Conservation (phyloP, 2,329 filamentous ascomycete species). For the Pseudogymnoascus verrucosus region DNA sequence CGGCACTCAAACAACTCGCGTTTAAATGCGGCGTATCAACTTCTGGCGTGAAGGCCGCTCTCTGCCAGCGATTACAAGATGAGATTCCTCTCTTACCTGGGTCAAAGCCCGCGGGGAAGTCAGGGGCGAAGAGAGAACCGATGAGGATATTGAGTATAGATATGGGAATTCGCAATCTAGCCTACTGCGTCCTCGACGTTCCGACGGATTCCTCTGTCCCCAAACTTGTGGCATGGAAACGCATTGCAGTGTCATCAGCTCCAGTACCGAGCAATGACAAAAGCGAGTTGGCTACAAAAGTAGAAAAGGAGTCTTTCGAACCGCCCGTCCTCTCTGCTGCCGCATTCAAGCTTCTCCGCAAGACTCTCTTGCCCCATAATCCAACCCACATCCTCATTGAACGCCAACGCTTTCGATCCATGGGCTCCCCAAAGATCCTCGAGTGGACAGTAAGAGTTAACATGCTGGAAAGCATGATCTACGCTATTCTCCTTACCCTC, state of each 20-base stretch:
- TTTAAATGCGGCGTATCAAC: slow-evolving; percentile 50
- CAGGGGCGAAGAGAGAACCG: slow-evolving; percentile 1
- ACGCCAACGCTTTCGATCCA: slow-evolving; percentile 53
- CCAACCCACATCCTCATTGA: slow-evolving; percentile 67
- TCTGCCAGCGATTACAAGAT: slow-evolving; percentile 42
- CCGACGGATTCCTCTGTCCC: slow-evolving; percentile 17
- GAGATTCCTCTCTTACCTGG: slow-evolving; percentile 23
- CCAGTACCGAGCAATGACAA: slow-evolving; percentile 20
- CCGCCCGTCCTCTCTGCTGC: slow-evolving; percentile 44
- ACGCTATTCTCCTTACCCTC: slow-evolving; percentile 57
- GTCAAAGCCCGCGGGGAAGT: not conserved
- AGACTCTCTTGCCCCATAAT: slow-evolving; percentile 37
- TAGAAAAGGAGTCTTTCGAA: slow-evolving; percentile 39
- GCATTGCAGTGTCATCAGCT: slow-evolving; percentile 31
- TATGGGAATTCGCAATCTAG: slow-evolving; percentile 76
- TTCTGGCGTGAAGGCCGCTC: slow-evolving; percentile 50
- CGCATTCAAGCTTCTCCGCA: slow-evolving; percentile 46
- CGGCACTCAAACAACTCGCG: slow-evolving; percentile 51
- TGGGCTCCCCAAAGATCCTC: slow-evolving; percentile 55
- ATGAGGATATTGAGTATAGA: slow-evolving; percentile 67
- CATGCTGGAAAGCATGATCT: slow-evolving; percentile 73
- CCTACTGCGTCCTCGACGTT: slow-evolving; percentile 54
- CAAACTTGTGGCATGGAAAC: slow-evolving; percentile 31
- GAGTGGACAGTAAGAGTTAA: slow-evolving; percentile 83
- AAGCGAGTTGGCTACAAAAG: slow-evolving; percentile 13